These are phyloP conservation scores for Candida schatavii DNA, from an alignment of 805 yeast species.

Conservation along the genomic window DNA sequence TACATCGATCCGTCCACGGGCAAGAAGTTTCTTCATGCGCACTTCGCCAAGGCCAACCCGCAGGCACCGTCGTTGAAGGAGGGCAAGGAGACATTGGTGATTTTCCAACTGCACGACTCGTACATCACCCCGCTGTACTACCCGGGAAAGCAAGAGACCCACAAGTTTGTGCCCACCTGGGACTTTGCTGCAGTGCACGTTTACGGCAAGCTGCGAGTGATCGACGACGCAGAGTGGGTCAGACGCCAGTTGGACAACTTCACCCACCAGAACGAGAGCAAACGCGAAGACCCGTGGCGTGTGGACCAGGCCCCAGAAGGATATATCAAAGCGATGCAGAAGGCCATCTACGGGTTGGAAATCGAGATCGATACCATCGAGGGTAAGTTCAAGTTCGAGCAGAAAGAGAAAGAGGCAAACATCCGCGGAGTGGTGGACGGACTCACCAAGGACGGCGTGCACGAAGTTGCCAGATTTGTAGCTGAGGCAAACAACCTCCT, in stretches of 20 bases:
- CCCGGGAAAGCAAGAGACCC: constrained; percentile 52
- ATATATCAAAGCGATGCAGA: constrained; percentile 41
- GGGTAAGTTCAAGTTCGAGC: constrained; percentile 60
- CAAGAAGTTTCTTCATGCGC: constrained; percentile 47
- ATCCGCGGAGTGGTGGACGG: constrained; percentile 53
- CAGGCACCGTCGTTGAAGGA: constrained; percentile 43
- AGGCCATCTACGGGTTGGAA: constrained; percentile 55
- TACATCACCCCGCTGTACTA: constrained; percentile 63
- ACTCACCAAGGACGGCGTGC: constrained; percentile 34
- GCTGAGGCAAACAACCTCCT: constrained; percentile 13
- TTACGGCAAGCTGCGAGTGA: constrained; percentile 47
- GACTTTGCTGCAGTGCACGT: constrained; percentile 58
- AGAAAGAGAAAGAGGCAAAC: constrained; percentile 43
- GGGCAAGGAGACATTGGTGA: constrained; percentile 42
- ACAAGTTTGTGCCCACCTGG: constrained; percentile 71
- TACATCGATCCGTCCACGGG: constrained; percentile 33
- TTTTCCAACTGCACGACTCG: constrained; percentile 50
- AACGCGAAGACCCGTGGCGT: constrained; percentile 47
- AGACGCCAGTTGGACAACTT: constrained; percentile 41
- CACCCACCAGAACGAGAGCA: constrained; percentile 46
- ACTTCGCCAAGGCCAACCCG: constrained; percentile 50
- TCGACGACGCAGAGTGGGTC: constrained; percentile 46
- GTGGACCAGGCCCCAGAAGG: constrained; percentile 55
- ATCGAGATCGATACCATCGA: constrained; percentile 46
- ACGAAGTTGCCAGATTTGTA: constrained; percentile 26